Evolutionary conservation across 805 yeast species (phyloP), one percentile per base, ranked within the genome.

Genomic region (Maudiozyma bulderi): DNA sequence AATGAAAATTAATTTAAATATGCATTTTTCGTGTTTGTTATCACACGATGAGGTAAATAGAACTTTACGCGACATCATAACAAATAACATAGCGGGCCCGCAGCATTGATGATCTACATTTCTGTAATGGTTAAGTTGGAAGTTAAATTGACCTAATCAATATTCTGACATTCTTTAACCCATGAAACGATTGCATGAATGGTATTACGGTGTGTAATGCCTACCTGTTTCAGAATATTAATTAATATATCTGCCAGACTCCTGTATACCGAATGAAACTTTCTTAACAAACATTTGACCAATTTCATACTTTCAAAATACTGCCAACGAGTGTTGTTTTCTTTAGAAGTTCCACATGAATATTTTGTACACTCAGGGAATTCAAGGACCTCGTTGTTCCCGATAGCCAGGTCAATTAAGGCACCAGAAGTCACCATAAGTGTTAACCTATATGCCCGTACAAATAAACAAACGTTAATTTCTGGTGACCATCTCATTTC

Each of bases 181-280:
- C 39, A 34, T 6, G 8, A 8, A 14, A 40, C 28, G 28, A 42
- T 30, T 14, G 11, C 8, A 6, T 47, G 34, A 9, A 5, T 30
- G 3, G 49, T 47, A 38, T 47, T 46, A 3, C 7, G 9, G 37
- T 47, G 49, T 7, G n/a, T 37, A n/a, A 43, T 8, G 5, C 31
- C n/a, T 8, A 38, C 15, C 15, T 47, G 31, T 15, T 15, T 26
- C 5, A 33, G 34, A 26, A 42, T 40, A 9, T 31, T 13, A 5
- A 14, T 14, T 20, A 47, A 38, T 15, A 41, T 15, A 15, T 29
- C 38, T 11, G 30, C 6, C 5, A 42, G 9, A 6, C 30, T 11
- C 31, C 29, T 26, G 57, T 53, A 77, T 8, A 76, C 73, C 39
- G 66, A 70, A 2, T 77, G 73, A 47, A 68, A 68, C 44, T 70